phyloP scores from a whole-genome alignment of 352 stramenopile genomes.

The Paralagenidium karlingii region DNA sequence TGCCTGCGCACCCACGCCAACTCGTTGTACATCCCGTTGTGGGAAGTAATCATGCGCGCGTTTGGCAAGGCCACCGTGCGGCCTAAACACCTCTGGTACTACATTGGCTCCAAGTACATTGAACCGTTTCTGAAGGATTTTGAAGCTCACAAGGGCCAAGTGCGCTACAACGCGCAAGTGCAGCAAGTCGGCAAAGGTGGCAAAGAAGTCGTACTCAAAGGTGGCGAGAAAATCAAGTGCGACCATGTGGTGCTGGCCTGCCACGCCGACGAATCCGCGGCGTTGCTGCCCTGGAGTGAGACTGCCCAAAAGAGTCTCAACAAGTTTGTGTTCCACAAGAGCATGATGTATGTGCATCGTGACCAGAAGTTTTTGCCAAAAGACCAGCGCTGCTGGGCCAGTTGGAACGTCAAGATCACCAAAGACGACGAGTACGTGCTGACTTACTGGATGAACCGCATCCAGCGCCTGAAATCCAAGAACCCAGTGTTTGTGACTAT shows the following conservation, averaged over 20 bases:
- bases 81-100: constrained; percentile 77
- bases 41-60: constrained; percentile 69
- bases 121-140: constrained; percentile 80
- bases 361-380: constrained; percentile 58
- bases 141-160: constrained; percentile 59
- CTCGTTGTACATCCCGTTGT: constrained; percentile 79
- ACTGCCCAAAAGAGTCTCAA: constrained; percentile 52
- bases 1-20: constrained; percentile 82
- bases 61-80: constrained; percentile 61
- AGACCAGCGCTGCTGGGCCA: constrained; percentile 70
- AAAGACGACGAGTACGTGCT: constrained; percentile 75
- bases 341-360: constrained; percentile 80
- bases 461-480: constrained; percentile 76
- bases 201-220: constrained; percentile 63
- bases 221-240: constrained; percentile 63
- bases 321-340: constrained; percentile 79
- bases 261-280: constrained; percentile 64
- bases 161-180: constrained; percentile 67
- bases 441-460: constrained; percentile 86
- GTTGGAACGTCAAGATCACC: constrained; percentile 81
- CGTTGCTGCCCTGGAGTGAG: constrained; percentile 61
- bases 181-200: constrained; percentile 55
- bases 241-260: constrained; percentile 77
- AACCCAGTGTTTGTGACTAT: constrained; percentile 83
- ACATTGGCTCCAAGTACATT: constrained; percentile 74